Evolutionary conservation across 257 asterid genomes (phyloP), one percentile per base, ranked within the genome.

Genomic region (Gentiana dahurica): DNA sequence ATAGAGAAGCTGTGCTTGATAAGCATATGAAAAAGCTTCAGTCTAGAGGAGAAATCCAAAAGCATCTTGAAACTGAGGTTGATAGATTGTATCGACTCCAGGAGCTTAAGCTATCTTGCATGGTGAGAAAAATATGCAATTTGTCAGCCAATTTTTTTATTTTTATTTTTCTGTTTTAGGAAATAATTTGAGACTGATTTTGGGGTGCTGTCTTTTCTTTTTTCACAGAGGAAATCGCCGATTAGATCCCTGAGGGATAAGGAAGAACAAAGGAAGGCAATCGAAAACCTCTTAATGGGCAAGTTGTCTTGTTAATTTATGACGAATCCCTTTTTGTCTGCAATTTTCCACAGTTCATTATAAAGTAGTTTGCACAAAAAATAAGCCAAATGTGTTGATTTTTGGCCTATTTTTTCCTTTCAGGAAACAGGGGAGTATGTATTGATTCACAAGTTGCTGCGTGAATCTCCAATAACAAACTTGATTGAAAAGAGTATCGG

Each of bases 1-100:
- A 82, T 52, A 77, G 83, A 53, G 71, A 49, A 3, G 12, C 33
- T 62, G 5, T 73, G 54, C 65, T 91, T 68, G 92, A 87, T 76
- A 50, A 71, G 78, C 79, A 77, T 44, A 74, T 82, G 75, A 73
- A 77, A 65, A 92, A 81, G 62, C 68, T 85, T 10, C 39, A 65
- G 9, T 54, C 45, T 3, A 65, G 87, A 73, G 94, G 96, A 35
- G 87, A 84, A 58, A 34, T 41, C 56, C 98, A 90, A 82, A 84
- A 81, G 59, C 70, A 77, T 68, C 85, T 87, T 2, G 98, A 90
- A 69, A 78, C 79, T n/a, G 95, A 90, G 71, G 86, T 90, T 3
- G 98, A 90, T 70, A 77, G 96, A 7, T 48, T 90, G 72, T 90
- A 79, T 54, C 86, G 96, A 46, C 77, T 90, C 54, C 82, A 82